These are phyloP conservation scores for Penicillium cinerascens DNA, from an alignment of 495 filamentous ascomycete species.

Conservation along the genomic window DNA sequence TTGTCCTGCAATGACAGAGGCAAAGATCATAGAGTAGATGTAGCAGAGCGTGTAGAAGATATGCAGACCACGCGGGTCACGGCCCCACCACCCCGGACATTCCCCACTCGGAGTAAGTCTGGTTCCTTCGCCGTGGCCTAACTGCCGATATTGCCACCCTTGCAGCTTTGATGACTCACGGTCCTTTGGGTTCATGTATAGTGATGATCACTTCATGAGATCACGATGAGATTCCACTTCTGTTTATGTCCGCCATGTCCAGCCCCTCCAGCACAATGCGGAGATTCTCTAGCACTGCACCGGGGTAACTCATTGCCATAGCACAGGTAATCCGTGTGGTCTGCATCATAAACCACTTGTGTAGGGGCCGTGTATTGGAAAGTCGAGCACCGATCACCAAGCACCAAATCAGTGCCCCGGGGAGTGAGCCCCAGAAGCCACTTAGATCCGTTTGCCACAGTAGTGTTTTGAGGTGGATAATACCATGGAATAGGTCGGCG, in stretches of 20 bases:
- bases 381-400: constrained; percentile 15
- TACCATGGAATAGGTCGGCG: not conserved
- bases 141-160: constrained; percentile 2
- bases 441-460: constrained; percentile 13
- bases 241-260: constrained; percentile 3
- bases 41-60: not conserved
- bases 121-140: not conserved
- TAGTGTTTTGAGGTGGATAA: constrained; percentile 1
- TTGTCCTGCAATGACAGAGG: not conserved
- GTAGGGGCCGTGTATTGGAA: not conserved
- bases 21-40: not conserved
- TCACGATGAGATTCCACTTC: not conserved
- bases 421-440: constrained; percentile 9
- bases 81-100: constrained; percentile 10
- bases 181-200: not conserved
- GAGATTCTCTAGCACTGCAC: constrained; percentile 1
- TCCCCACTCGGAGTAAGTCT: constrained; percentile 18
- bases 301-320: constrained; percentile 5
- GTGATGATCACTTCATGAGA: not conserved
- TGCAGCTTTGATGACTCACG: not conserved
- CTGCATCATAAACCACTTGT: constrained; percentile 20
- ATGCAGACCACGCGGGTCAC: too few species aligned
- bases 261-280: constrained; percentile 5
- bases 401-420: constrained; percentile 23
- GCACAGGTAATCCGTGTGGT: constrained; percentile 10